phyloP scores from a whole-genome alignment of 495 filamentous ascomycete genomes.

The Penicillium cataractarum region DNA sequence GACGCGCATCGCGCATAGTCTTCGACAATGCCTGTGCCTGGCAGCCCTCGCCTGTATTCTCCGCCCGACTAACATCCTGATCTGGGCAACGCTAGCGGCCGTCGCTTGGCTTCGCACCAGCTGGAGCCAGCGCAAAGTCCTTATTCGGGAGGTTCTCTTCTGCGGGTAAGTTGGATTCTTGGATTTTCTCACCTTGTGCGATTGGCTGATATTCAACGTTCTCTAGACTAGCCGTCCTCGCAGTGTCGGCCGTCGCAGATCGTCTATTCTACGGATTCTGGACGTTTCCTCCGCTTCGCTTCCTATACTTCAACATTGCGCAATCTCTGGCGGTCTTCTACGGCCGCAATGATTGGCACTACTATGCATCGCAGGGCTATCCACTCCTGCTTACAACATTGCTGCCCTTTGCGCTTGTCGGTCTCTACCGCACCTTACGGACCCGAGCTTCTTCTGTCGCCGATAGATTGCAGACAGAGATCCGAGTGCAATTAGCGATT shows the following conservation, averaged over 20 bases:
- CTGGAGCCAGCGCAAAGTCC: conserved; percentile 49
- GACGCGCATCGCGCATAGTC: conserved; percentile 29
- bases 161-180: conserved; percentile 61
- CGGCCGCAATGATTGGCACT: conserved; percentile 88
- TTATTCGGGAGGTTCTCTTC: conserved; percentile 63
- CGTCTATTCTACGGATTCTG: conserved; percentile 81
- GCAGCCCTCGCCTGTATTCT: conserved; percentile 85
- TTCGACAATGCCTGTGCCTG: conserved; percentile 71
- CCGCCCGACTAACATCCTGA: conserved; percentile 85
- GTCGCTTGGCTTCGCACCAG: conserved; percentile 48
- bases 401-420: conserved; percentile 72
- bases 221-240: conserved; percentile 57
- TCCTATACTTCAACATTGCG: conserved; percentile 89
- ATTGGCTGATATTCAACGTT: conserved; percentile 15
- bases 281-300: conserved; percentile 88
- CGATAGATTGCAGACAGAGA: conserved; percentile 34
- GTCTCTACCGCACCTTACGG: conserved; percentile 59
- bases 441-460: conserved; percentile 33
- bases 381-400: conserved; percentile 85
- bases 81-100: conserved; percentile 69
- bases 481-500: conserved; percentile 61
- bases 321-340: conserved; percentile 90
- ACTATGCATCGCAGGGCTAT: conserved; percentile 88
- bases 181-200: neutral
- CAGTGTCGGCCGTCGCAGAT: conserved; percentile 69